Base-by-base conservation (phyloP, 352 stramenopile species). In the Phytopythium cucurbitacearum region DNA sequence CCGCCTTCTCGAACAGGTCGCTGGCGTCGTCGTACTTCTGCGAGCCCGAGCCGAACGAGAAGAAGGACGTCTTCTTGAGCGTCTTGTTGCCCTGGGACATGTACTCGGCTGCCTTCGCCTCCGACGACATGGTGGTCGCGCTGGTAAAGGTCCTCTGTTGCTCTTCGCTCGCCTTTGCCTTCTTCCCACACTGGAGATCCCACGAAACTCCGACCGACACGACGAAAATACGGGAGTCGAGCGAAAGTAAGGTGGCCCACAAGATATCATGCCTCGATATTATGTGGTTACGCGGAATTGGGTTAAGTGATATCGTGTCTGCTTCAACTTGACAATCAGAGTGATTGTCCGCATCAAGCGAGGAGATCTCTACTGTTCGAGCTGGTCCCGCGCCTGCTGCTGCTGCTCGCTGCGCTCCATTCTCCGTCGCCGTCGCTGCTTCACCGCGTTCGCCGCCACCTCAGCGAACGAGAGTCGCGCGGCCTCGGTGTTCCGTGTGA, bases 11-110 rank as follows among this genome's bases (percentile, higher is more conserved):
- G 63, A 95, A 98, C 37, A 93, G 67, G 60, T 98, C 96, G 53
- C 90, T 96, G 43, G 95, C 96, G 74, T 99, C 94, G 75, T 99
- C 96, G 51, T 91, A 97, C 69, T 98, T 98, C 59, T 94, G 94
- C 48, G 76, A 90, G 48, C 79, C 94, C 16, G 76, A 79, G 51
- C 97, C 96, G 67, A 97, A 98, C 13, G 89, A 96, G 67, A 99
- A 98, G 83, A 97, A 98, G 16, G 89, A 95, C 36, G 97, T 97
- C 74, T 98, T 98, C 63, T 94, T 94, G 16, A 98, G 69, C 33
- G 77, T 77, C 60, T 96, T 87, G 52, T 98, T 69, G 36, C 76
- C 92, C 60, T 97, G 87, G 48, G 76, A 71, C 54, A 94, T 62
- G 62, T 84, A 94, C 36, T 91, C 76, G 38, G 73, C 74, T 8